phyloP scores from a whole-genome alignment of 495 filamentous ascomycete species.

The Annulohypoxylon maeteangense region DNA sequence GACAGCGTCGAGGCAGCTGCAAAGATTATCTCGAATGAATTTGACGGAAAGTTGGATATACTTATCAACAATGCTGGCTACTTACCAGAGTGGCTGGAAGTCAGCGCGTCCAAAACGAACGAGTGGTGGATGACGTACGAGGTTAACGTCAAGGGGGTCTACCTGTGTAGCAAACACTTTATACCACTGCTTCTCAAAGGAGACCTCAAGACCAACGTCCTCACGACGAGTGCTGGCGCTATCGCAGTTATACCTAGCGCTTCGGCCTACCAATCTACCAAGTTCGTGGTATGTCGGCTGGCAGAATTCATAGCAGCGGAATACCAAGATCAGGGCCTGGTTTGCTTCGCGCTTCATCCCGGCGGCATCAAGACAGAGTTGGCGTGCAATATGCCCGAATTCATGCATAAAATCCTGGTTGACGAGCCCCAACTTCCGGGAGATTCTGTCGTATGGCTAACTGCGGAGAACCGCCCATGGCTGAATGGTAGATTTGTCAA shows the following conservation, averaged over 20 bases:
- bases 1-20: slow-evolving; percentile 50
- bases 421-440: slow-evolving; percentile 53
- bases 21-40: slow-evolving; percentile 43
- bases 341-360: slow-evolving; percentile 56
- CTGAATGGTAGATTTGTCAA: slow-evolving; percentile 52
- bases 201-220: slow-evolving; percentile 51
- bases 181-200: slow-evolving; percentile 55
- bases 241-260: slow-evolving; percentile 34
- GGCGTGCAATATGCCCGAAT: slow-evolving; percentile 40
- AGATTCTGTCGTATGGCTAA: slow-evolving; percentile 53
- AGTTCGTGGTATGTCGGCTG: slow-evolving; percentile 55
- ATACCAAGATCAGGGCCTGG: slow-evolving; percentile 54
- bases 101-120: slow-evolving; percentile 47
- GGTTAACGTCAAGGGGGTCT: slow-evolving; percentile 58
- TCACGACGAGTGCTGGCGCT: slow-evolving; percentile 50
- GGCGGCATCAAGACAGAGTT: slow-evolving; percentile 58
- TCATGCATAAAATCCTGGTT: slow-evolving; percentile 29
- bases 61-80: slow-evolving; percentile 59
- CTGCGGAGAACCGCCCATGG: slow-evolving; percentile 52
- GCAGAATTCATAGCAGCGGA: slow-evolving; percentile 57
- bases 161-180: slow-evolving; percentile 54
- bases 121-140: slow-evolving; percentile 58
- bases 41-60: slow-evolving; percentile 54
- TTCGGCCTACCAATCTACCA: slow-evolving; percentile 54
- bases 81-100: slow-evolving; percentile 47